These are phyloP conservation scores for Fusarium albidum DNA, from an alignment of 2,329 filamentous ascomycete species.

Conservation along the genomic window DNA sequence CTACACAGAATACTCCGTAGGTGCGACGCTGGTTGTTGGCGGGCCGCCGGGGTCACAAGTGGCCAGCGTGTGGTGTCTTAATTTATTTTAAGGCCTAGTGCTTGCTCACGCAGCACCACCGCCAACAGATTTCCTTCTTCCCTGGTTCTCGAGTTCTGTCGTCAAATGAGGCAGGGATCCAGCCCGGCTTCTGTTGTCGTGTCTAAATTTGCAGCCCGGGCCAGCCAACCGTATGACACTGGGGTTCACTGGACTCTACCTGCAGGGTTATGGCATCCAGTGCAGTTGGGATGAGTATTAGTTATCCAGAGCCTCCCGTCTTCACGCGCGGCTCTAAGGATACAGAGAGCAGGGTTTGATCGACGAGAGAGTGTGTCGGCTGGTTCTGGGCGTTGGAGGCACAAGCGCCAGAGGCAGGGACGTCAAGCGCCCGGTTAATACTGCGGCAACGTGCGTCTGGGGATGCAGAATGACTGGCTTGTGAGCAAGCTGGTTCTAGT, in stretches of 20 bases:
- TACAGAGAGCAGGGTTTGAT: slow-evolving; percentile 13
- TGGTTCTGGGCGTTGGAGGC: slow-evolving; percentile 18
- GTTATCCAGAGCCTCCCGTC: background rate
- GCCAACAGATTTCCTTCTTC: slow-evolving; percentile 30
- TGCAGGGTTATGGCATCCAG: background rate
- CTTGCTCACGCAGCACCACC: slow-evolving; percentile 24
- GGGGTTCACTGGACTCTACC: background rate
- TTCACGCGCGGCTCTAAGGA: slow-evolving; percentile 2
- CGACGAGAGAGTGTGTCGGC: slow-evolving; percentile 3
- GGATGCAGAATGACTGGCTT: slow-evolving; percentile 34
- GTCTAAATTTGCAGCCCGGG: slow-evolving; percentile 29
- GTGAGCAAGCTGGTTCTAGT: slow-evolving; percentile 15
- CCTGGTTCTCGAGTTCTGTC: slow-evolving; percentile 26
- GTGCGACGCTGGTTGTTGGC: slow-evolving; percentile 31
- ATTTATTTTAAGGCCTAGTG: slow-evolving; percentile 41
- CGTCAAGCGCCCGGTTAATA: slow-evolving; percentile 30
- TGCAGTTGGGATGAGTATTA: too few relatives aligned
- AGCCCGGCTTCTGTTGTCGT: slow-evolving; percentile 25
- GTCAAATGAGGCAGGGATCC: slow-evolving; percentile 39
- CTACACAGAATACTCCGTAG: slow-evolving; percentile 4
- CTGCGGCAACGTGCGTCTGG: slow-evolving; percentile 24
- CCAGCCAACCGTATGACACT: slow-evolving; percentile 24
- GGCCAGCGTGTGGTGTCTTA: slow-evolving; percentile 28
- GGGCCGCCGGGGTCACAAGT: slow-evolving; percentile 11
- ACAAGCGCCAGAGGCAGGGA: slow-evolving; percentile 24